phyloP scores from a whole-genome alignment of 345 rosid species.

The Sapria himalayana region DNA sequence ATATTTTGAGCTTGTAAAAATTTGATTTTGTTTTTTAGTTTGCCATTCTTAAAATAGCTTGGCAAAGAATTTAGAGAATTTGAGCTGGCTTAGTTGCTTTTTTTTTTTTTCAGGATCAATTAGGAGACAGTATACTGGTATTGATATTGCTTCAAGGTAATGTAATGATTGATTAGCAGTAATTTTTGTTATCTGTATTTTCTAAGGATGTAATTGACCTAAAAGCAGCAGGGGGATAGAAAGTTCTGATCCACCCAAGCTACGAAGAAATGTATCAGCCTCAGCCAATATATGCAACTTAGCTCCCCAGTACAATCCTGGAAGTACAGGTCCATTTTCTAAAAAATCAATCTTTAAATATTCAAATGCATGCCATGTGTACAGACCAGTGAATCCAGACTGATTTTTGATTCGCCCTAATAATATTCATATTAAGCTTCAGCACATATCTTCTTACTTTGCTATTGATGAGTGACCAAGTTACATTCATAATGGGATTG shows the following conservation, averaged over 20 bases:
- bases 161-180: background rate
- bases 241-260: constrained; percentile 25
- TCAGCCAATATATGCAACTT: constrained; percentile 42
- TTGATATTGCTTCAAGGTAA: constrained; percentile 43
- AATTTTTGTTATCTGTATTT: background rate
- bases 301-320: constrained; percentile 13
- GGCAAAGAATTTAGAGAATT: no score
- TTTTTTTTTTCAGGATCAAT: constrained; percentile 26
- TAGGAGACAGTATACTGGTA: constrained; percentile 55
- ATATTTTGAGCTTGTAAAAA: no score
- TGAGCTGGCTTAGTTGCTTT: no score
- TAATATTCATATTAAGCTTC: no score
- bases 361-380: no score
- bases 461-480: no score
- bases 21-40: no score
- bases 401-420: no score
- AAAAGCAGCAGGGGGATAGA: constrained; percentile 22
- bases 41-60: no score
- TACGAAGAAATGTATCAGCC: constrained; percentile 58
- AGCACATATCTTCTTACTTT: no score
- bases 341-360: background rate
- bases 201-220: constrained; percentile 1
- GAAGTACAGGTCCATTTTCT: constrained; percentile 28
- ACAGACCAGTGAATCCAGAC: no score
- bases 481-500: no score